Evolutionary conservation across 2,329 filamentous ascomycete species (phyloP).

Genomic region (Botrytis elliptica): DNA sequence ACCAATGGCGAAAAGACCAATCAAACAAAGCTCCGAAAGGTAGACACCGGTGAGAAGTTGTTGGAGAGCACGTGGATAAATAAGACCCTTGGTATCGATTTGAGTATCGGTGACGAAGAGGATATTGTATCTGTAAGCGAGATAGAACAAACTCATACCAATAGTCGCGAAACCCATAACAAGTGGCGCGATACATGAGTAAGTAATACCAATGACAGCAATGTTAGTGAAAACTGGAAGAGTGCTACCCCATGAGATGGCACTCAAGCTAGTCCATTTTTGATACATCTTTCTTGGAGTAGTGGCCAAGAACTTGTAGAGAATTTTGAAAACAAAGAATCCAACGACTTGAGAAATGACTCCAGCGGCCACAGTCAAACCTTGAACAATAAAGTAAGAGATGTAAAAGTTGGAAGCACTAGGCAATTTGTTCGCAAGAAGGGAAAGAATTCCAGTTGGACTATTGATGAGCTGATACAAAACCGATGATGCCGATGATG

Average conservation of each 20-base stretch:
- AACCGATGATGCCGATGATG: conserved; percentile 75
- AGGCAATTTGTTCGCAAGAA: conserved; percentile 75
- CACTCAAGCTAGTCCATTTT: conserved; percentile 71
- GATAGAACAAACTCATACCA: conserved; percentile 77
- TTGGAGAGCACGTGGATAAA: conserved; percentile 83
- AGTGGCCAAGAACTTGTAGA: conserved; percentile 71
- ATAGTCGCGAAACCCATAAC: conserved; percentile 79
- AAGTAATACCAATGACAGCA: conserved; percentile 76
- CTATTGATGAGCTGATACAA: conserved; percentile 60
- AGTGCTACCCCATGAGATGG: conserved; percentile 79
- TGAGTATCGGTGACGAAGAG: conserved; percentile 80
- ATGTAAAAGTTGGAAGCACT: conserved; percentile 92
- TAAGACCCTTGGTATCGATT: conserved; percentile 83
- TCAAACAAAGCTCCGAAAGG: conserved; percentile 75
- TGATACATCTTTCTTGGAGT: conserved; percentile 79
- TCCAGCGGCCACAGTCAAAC: conserved; percentile 72
- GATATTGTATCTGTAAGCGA: conserved; percentile 87
- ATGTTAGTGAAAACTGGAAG: conserved; percentile 81
- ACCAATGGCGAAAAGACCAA: conserved; percentile 77
- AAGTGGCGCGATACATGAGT: conserved; percentile 82
- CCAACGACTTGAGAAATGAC: conserved; percentile 73
- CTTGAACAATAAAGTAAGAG: conserved; percentile 91
- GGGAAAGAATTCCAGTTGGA: conserved; percentile 58
- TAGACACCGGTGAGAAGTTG: conserved; percentile 85
- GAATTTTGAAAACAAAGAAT: conserved; percentile 69